Base-by-base conservation (phyloP, 2,329 filamentous ascomycete genomes). In the Fusarium paranaense region DNA sequence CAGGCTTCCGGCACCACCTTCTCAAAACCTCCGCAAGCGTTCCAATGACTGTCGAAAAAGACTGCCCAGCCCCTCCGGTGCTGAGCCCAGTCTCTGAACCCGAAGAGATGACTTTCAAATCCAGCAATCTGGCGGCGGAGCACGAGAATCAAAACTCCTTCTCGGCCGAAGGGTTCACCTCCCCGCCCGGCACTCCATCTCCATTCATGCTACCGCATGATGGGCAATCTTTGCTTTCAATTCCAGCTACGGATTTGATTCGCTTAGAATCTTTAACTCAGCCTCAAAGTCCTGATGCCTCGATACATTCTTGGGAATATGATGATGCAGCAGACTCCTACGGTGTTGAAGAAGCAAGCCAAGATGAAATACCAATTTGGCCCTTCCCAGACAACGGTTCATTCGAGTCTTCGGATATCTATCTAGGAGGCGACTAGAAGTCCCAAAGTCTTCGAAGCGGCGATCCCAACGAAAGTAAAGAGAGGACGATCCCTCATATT, bases 11-110 rank as follows among this genome's bases (percentile, higher is more conserved):
- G 13, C 76, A 81, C 50, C 72, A 72, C 20, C 66, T 79, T 40
- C 68, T 80, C 25, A 81, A 82, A 64, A 62, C 76, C 9, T 66
- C 70, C 13, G 57, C 68, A 13, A 74, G 67, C 11, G 64, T 67
- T 8, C 64, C 71, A 5, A 67, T 67, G 27, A n/a, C 76, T 20
- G 47, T 76, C 13, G 72, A 77, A 33, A 78, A 71, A 62, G 70
- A 78, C 32, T 42, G 62, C 4, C 72, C 78, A 11, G 64, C 59
- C 6, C 69, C 77, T 11, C 76, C 78, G 4, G 32, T 73, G 3
- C 56, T 80, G 9, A 75, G 69, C n/a, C 37, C 63, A 11, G 42
- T 56, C 18, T 62, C 47, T 11, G 56, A 62, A 22, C 30, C 45
- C 18, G 20, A 61, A n/a, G 35, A 52, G 38, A 54, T 50, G 30